Evolutionary conservation across 441 rosid genomes (phyloP).

Genomic region (Arabidopsis lyrata): DNA sequence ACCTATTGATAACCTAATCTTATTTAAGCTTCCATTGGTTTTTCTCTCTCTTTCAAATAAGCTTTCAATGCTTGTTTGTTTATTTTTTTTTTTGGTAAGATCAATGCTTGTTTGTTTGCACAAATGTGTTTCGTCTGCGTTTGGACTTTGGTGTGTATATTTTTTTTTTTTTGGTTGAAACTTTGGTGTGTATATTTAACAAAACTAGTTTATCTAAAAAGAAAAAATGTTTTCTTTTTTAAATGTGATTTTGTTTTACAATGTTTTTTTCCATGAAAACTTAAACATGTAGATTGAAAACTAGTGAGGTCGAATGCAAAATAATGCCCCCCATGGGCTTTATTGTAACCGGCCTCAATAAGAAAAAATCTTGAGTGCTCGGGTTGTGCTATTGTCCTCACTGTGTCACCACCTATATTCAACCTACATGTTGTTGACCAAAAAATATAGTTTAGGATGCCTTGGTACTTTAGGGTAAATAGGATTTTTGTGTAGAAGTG

Average conservation of each 20-base stretch:
- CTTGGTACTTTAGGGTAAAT: neutral
- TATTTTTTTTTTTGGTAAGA: too few relatives aligned
- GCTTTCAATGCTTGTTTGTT: conserved; percentile 2
- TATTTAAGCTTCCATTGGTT: neutral
- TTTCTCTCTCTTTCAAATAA: neutral
- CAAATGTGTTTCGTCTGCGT: neutral
- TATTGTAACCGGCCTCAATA: conserved; percentile 4
- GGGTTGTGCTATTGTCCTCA: neutral
- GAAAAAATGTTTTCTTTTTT: neutral
- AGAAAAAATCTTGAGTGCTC: neutral
- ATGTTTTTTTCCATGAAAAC: neutral
- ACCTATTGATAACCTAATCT: neutral
- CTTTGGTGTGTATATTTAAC: neutral
- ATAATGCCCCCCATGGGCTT: neutral
- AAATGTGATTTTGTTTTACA: neutral
- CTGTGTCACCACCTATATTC: neutral
- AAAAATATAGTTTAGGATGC: neutral
- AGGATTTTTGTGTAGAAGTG: neutral
- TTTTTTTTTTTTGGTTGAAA: too few relatives aligned
- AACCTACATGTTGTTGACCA: neutral
- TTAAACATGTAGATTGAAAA: conserved; percentile 1
- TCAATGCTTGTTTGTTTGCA: conserved; percentile 4
- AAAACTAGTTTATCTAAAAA: neutral
- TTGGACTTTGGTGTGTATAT: neutral
- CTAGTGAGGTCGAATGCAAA: conserved; percentile 17